phyloP scores from a whole-genome alignment of 1,284 basidiomycete species.

The Papiliotrema terrestris region DNA sequence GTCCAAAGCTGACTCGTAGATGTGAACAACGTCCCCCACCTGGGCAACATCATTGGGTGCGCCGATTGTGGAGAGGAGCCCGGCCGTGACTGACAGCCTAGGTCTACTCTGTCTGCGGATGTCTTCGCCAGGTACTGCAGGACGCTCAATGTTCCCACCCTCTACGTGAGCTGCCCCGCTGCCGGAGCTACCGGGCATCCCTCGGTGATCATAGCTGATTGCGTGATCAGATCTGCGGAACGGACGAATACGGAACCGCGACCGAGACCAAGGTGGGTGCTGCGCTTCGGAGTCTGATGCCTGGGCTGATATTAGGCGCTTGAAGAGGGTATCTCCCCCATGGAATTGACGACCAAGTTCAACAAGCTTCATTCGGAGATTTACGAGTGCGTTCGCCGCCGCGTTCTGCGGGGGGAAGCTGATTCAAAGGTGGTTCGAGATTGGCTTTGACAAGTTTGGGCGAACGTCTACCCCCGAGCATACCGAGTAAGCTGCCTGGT shows the following conservation, averaged over 20 bases:
- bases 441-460: constrained; percentile 94
- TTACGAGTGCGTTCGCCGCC: constrained; percentile 64
- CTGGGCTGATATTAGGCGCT: constrained; percentile 60
- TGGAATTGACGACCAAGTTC: constrained; percentile 91
- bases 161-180: constrained; percentile 38
- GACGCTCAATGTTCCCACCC: constrained; percentile 52
- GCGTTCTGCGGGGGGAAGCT: neutral
- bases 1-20: constrained; percentile 46
- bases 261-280: constrained; percentile 70
- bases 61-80: constrained; percentile 34
- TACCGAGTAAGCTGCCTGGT: constrained; percentile 63
- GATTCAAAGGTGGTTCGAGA: constrained; percentile 46
- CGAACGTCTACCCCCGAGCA: constrained; percentile 88
- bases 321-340: constrained; percentile 85
- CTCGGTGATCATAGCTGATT: constrained; percentile 56
- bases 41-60: constrained; percentile 97
- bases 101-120: constrained; percentile 74
- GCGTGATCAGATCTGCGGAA: constrained; percentile 82
- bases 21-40: constrained; percentile 98
- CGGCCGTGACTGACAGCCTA: constrained; percentile 7
- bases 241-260: constrained; percentile 98
- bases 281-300: neutral
- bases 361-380: constrained; percentile 83
- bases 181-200: constrained; percentile 50
- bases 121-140: constrained; percentile 84